Conservation (phyloP, 768 basidiomycete species). For the Podaxis sp. region DNA sequence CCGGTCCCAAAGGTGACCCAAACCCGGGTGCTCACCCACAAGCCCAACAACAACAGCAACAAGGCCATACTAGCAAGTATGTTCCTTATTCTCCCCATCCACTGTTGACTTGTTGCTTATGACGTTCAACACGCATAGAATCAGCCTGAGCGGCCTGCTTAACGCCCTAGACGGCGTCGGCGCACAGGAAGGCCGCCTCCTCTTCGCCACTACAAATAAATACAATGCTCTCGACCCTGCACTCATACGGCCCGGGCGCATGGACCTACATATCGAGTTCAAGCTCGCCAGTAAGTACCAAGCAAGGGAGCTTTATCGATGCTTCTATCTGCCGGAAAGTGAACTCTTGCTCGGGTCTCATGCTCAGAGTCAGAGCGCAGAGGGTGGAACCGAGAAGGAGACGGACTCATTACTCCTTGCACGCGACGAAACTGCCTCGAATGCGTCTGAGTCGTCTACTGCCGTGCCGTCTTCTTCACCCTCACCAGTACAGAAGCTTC, state of each 20-base stretch:
- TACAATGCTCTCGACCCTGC: conserved; percentile 71
- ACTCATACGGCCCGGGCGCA: conserved; percentile 72
- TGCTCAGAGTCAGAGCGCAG: conserved; percentile 14
- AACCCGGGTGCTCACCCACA: conserved; percentile 16
- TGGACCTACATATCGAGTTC: conserved; percentile 81
- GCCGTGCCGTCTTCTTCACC: not conserved
- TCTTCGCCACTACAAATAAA: conserved; percentile 77
- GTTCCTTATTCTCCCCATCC: not conserved
- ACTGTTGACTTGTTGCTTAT: not conserved
- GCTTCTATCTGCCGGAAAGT: conserved; percentile 59
- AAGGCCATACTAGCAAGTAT: conserved; percentile 12
- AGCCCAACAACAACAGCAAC: conserved; percentile 11
- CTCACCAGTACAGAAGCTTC: not conserved
- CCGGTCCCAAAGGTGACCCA: not conserved
- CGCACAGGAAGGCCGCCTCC: conserved; percentile 46
- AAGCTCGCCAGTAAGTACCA: conserved; percentile 69
- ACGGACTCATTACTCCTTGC: not conserved
- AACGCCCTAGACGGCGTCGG: conserved; percentile 71
- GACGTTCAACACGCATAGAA: conserved; percentile 21
- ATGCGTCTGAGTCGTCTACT: not conserved
- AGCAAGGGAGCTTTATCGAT: conserved; percentile 60
- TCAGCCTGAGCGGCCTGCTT: conserved; percentile 66
- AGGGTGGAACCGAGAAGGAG: conserved; percentile 3
- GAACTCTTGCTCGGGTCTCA: conserved; percentile 25
- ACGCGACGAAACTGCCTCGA: not conserved